A percentile compares a stretch with the other conserved stretches of the same genome.
These are phyloP conservation scores for Ophiostoma sp. DNA, from an alignment of 2,329 filamentous ascomycete species.

Conservation along the genomic window DNA sequence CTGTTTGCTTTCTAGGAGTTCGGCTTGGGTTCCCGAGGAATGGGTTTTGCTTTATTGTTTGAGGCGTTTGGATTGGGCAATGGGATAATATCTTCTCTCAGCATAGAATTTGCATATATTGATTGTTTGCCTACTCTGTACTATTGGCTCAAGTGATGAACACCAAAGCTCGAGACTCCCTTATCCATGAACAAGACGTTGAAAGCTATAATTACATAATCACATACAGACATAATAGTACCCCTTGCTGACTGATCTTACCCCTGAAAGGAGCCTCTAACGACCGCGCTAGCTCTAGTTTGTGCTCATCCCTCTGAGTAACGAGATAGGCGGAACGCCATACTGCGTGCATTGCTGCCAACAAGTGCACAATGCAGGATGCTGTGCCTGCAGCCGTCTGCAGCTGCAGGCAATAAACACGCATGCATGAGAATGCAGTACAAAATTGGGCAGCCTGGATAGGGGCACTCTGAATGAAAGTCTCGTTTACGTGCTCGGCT, in stretches of 20 bases:
- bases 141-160: no score
- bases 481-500: no score
- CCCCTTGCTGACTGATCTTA: neutral
- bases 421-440: neutral
- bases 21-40: neutral
- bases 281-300: slow-evolving; percentile 2
- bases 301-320: neutral
- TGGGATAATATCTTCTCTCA: neutral
- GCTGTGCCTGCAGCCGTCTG: neutral
- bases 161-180: no score
- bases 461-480: neutral
- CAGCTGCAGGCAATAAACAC: neutral
- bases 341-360: neutral
- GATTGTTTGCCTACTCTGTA: neutral
- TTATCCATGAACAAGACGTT: no score
- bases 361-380: neutral
- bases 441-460: neutral
- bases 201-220: neutral
- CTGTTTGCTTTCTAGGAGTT: neutral
- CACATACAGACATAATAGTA: slow-evolving; percentile 2
- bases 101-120: slow-evolving; percentile 8
- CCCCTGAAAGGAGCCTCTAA: neutral
- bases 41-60: neutral
- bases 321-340: neutral
- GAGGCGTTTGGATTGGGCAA: neutral